Base-by-base conservation (phyloP, 352 stramenopile species). In the Globisporangium okanoganense region DNA sequence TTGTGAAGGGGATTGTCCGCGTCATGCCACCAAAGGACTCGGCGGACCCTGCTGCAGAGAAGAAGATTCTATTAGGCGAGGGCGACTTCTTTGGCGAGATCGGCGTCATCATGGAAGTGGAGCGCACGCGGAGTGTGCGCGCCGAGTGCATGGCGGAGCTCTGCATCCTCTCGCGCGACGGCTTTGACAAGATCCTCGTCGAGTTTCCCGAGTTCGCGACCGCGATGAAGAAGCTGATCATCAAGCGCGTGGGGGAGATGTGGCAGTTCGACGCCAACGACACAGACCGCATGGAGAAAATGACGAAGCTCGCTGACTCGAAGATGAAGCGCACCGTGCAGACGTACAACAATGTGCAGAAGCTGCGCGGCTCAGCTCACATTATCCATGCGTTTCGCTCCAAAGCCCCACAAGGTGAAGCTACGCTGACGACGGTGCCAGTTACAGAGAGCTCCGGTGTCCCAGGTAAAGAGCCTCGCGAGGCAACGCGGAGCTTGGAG, bases 181-280 rank as follows among this genome's bases (percentile, higher is more conserved):
- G 75, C 2, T 88, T 88, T 66, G 71, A 87, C 45, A 87, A 87
- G 57, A 88, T 91, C 45, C 57, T 88, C 22, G 77, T 76, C 22
- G 79, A 89, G 56, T 88, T 87, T 52, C 77, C 82, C 2, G 79
- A 88, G 62, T 91, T 91, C 44, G 82, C 77, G 8, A 85, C 61
- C 5, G 73, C 73, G 7, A 88, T 90, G 79, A 86, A 85, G 69
- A 78, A 79, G 7, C 58, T 89, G 12, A 86, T 89, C 43, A 76
- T 89, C 53, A 87, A 87, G 65, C 76, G 82, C 35, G 75, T 89
- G 38, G 73, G 72, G 7, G 69, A 86, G 57, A 84, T 88, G 75
- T 88, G 76, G 73, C 66, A 75, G 25, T 64, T 73, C 5, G 62
- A 40, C 4, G 24, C 16, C 18, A 64, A 67, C 25, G 54, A 49